Conservation (phyloP, 768 basidiomycete species). For the Phaeotremella fagi region DNA sequence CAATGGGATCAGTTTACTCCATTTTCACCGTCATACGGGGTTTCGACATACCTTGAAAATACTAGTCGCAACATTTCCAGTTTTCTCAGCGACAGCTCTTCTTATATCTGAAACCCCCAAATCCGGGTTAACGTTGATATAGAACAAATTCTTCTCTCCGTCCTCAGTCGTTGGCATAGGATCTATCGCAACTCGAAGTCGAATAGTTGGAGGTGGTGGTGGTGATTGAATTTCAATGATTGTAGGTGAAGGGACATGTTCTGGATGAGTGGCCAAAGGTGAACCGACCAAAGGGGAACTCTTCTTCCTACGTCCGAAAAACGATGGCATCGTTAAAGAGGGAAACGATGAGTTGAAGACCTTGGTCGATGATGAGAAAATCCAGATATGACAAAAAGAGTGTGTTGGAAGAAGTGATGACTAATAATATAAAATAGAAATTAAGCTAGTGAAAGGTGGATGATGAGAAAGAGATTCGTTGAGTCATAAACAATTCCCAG, state of each 20-base stretch:
- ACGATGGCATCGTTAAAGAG: not conserved
- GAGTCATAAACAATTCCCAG: no score
- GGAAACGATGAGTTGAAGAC: not conserved
- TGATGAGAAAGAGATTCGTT: no score
- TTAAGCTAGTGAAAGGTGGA: no score
- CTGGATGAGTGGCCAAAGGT: not conserved
- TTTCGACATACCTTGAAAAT: conserved; percentile 43
- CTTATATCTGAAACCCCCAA: conserved; percentile 19
- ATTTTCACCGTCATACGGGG: not conserved
- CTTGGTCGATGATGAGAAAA: no score
- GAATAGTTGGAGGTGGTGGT: conserved; percentile 6
- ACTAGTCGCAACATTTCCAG: conserved; percentile 22
- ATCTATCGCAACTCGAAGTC: conserved; percentile 28
- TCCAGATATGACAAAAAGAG: not conserved
- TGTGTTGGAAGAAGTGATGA: not conserved
- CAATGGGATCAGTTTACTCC: not conserved
- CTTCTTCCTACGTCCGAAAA: not conserved
- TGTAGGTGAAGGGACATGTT: not conserved
- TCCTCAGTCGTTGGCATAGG: conserved; percentile 2
- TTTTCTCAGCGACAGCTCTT: conserved; percentile 14
- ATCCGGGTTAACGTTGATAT: conserved; percentile 25
- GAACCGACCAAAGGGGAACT: not conserved
- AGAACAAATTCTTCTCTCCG: conserved; percentile 21
- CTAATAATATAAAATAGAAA: not conserved
- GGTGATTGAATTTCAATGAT: not conserved